A percentile compares a stretch with the other conserved stretches of the same genome.
phyloP scores from a whole-genome alignment of 805 yeast species.

The Zygotorulaspora danielsina region DNA sequence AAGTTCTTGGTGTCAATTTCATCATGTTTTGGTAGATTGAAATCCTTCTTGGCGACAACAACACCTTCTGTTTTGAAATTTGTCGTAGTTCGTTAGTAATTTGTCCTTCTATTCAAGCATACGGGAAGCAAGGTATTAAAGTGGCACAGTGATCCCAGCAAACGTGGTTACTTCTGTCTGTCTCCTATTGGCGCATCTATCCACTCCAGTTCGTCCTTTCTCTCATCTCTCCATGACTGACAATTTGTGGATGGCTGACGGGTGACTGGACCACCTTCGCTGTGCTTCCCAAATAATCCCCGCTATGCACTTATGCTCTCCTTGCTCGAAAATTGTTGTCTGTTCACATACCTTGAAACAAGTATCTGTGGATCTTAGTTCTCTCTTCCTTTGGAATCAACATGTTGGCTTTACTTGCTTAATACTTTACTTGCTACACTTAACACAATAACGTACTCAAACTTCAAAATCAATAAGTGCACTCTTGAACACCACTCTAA shows the following conservation, averaged over 20 bases:
- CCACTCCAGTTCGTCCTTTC: slow-evolving; percentile 1
- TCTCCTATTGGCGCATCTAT: neutral
- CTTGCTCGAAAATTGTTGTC: slow-evolving; percentile 2
- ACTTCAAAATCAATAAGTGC: neutral
- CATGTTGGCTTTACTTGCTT: slow-evolving; percentile 54
- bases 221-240: no score
- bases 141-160: no score
- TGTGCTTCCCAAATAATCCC: no score
- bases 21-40: slow-evolving; percentile 95
- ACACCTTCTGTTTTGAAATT: slow-evolving; percentile 76
- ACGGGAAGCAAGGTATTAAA: neutral
- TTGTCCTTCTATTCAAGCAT: neutral
- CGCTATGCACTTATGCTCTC: no score
- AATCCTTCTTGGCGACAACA: slow-evolving; percentile 99
- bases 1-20: slow-evolving; percentile 98
- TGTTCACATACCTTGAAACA: slow-evolving; percentile 85
- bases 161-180: neutral
- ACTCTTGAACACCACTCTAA: neutral
- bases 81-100: slow-evolving; percentile 24
- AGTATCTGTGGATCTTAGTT: slow-evolving; percentile 98
- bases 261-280: no score
- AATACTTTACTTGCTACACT: slow-evolving; percentile 20
- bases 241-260: no score
- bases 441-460: slow-evolving; percentile 1
- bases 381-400: slow-evolving; percentile 99